Evolutionary conservation across 2,329 filamentous ascomycete species (phyloP).

Genomic region (Stemphylium lycopersici): DNA sequence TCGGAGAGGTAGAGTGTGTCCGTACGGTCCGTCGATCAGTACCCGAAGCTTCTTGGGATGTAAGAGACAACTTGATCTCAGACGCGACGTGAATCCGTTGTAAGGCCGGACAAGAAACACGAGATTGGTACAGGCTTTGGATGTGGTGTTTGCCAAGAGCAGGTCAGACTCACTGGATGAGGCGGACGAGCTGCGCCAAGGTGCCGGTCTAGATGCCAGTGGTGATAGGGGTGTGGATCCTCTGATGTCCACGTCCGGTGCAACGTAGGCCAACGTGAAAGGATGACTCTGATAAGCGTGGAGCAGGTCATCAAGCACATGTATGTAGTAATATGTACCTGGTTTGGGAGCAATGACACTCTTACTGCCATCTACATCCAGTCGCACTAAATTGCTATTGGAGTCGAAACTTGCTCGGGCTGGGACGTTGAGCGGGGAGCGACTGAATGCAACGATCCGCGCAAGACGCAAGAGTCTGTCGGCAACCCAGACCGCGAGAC

Average conservation of each 20-base stretch:
- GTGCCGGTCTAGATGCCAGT: constrained; percentile 12
- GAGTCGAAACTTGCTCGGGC: constrained; percentile 53
- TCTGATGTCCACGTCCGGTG: constrained; percentile 2
- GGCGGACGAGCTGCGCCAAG: constrained; percentile 13
- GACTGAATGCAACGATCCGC: constrained; percentile 54
- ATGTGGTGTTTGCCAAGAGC: constrained; percentile 20
- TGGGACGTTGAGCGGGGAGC: constrained; percentile 44
- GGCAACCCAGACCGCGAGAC: constrained; percentile 56
- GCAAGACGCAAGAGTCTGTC: constrained; percentile 57
- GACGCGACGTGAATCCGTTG: constrained; percentile 58
- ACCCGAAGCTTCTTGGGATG: constrained; percentile 43
- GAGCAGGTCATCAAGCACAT: constrained; percentile 52
- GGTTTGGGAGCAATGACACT: constrained; percentile 46
- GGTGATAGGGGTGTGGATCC: constrained; percentile 16
- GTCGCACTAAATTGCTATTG: constrained; percentile 53
- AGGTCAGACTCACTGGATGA: constrained; percentile 40
- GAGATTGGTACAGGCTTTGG: constrained; percentile 30
- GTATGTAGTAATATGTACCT: constrained; percentile 60
- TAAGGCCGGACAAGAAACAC: constrained; percentile 59
- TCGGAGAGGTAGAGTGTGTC: constrained; percentile 50
- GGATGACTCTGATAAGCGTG: constrained; percentile 59
- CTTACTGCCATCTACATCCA: constrained; percentile 53
- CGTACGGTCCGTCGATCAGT: constrained; percentile 60
- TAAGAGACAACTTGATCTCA: constrained; percentile 34
- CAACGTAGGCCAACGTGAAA: constrained; percentile 47